Percentiles rank a stretch among this genome's conserved stretches.
phyloP scores from a whole-genome alignment of 225 moss, liverwort and hornwort genomes.

The Polytrichum formosum region DNA sequence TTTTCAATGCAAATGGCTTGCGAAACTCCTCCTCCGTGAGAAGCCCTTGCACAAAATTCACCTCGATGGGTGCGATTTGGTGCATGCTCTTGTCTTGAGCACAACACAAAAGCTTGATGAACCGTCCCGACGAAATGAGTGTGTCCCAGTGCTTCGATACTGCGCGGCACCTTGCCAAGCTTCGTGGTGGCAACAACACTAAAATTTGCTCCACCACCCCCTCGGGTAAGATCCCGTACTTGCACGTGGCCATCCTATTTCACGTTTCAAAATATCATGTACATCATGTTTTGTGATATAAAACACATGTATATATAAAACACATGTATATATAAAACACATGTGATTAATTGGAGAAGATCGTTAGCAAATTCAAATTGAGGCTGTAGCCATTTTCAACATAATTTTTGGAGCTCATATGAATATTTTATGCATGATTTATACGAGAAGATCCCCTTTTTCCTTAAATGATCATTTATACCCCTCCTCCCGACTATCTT shows the following conservation, averaged over 20 bases:
- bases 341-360: too few relatives aligned
- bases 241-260: neutral
- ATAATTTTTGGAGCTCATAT: too few relatives aligned
- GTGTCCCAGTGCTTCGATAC: conserved; percentile 32
- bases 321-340: too few relatives aligned
- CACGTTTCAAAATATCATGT: too few relatives aligned
- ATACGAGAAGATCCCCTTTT: too few relatives aligned
- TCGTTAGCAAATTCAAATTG: too few relatives aligned
- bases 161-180: conserved; percentile 23
- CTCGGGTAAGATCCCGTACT: conserved; percentile 15
- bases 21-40: conserved; percentile 21
- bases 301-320: too few relatives aligned
- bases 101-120: conserved; percentile 33
- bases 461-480: too few relatives aligned
- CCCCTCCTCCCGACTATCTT: too few relatives aligned
- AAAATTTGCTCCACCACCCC: conserved; percentile 32
- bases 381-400: too few relatives aligned
- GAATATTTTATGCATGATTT: too few relatives aligned
- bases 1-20: conserved; percentile 2
- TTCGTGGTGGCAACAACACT: conserved; percentile 21
- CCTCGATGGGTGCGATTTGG: conserved; percentile 25
- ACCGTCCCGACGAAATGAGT: conserved; percentile 27
- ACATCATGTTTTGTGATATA: too few relatives aligned
- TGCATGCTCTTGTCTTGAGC: conserved; percentile 32
- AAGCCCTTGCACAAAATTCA: conserved; percentile 27